Percentiles rank a stretch among this genome's conserved stretches.
Evolutionary conservation across 2,329 filamentous ascomycete species (phyloP).

Genomic region (Clonostachys rosea): DNA sequence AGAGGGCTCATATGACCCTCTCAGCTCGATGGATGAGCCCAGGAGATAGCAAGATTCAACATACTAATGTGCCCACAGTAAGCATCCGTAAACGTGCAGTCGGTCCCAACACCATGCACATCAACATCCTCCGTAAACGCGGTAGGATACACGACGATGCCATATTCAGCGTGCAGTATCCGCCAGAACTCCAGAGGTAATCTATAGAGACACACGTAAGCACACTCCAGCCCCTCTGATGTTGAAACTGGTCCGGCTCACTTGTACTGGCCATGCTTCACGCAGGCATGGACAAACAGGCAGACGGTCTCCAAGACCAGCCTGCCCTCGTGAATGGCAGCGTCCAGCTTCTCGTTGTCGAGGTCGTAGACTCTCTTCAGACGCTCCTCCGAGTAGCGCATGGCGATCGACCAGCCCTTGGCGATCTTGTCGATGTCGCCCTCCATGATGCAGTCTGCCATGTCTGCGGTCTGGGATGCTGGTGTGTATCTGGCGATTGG

Average conservation of each 20-base stretch:
- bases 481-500: neutral
- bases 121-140: conserved; percentile 28
- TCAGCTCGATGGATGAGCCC: neutral
- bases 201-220: conserved; percentile 9
- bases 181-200: conserved; percentile 30
- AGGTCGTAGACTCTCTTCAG: conserved; percentile 22
- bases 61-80: conserved; percentile 28
- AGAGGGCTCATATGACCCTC: too few relatives aligned
- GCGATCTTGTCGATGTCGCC: conserved; percentile 24
- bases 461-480: neutral
- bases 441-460: conserved; percentile 5
- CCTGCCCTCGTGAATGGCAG: conserved; percentile 21
- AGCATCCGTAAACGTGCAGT: conserved; percentile 28
- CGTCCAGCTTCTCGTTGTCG: conserved; percentile 22
- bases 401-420: conserved; percentile 30
- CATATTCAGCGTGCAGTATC: conserved; percentile 28
- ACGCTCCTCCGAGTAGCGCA: conserved; percentile 25
- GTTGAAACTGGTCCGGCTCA: conserved; percentile 7
- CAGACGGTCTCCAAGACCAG: conserved; percentile 31
- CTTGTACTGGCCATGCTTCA: conserved; percentile 29
- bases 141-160: conserved; percentile 33
- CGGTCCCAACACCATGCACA: conserved; percentile 19
- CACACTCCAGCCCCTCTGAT: neutral
- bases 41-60: neutral
- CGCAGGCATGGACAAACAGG: conserved; percentile 29